Evolutionary conservation across 2,329 filamentous ascomycete genomes (phyloP), one percentile per base, ranked within the genome.

Genomic region (Hypocrella siamensis): DNA sequence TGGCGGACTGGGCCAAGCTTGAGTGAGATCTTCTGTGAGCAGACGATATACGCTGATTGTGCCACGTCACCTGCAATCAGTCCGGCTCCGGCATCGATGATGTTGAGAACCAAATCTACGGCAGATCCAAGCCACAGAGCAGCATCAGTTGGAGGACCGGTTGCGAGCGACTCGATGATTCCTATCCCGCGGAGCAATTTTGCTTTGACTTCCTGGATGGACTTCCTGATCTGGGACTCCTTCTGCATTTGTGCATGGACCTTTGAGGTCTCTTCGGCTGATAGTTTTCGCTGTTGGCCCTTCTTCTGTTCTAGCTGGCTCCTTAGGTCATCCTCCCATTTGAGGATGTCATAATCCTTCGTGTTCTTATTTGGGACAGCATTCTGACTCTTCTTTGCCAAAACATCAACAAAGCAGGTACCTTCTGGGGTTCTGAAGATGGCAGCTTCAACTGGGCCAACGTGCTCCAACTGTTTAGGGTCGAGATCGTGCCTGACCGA

Each of bases 311-410:
- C 85, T 26, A 98, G 58, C 45, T 94, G 84, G 25, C 74, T 68
- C 35, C 86, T 70, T 6, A 98, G 65, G 40, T 98, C 90, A 51
- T 88, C 80, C 54, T 98, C 90, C 90, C 92, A 98, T 54, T 93
- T 94, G 26, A 94, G 57, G 2, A 84, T 92, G 44, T 98, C 84
- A 45, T 94, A 93, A 50, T 96, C 90, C 52, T 93, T 94, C 30
- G 74, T 78, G 46, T 84, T 93, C 58, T 93, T 96, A 56, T 85
- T 79, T 3, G 84, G 75, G 3, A 79, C 59, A 24, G 65, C 61
- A 38, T 71, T 71, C 36, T 74, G 72, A 2, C 75, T 62, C 50
- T 93, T 93, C 49, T 83, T 86, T 21, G 79, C 82, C 5, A 98
- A 66, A 1, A 96, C 82, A 54, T 98, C 90, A 15, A 98, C 67